phyloP scores from a whole-genome alignment of 73 alveolate genomes.

The Paramecium primaurelia region DNA sequence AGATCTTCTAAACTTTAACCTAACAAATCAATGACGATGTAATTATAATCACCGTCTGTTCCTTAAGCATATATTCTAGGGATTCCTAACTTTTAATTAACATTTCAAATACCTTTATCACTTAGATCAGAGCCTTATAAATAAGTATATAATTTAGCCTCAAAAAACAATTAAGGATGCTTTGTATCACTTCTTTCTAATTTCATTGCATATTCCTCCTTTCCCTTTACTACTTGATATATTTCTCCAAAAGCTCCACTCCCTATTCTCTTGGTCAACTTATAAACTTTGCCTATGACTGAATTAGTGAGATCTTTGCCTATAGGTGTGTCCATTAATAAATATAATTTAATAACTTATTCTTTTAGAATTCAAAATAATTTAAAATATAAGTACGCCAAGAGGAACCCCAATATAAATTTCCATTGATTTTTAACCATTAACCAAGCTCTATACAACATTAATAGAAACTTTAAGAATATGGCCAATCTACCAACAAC shows the following conservation, averaged over 20 bases:
- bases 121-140: constrained; percentile 41
- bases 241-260: constrained; percentile 90
- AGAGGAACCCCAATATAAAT: constrained; percentile 42
- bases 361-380: background rate
- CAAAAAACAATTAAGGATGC: constrained; percentile 61
- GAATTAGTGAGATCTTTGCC: constrained; percentile 37
- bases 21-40: constrained; percentile 82
- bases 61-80: constrained; percentile 63
- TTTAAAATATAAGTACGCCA: background rate
- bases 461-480: background rate
- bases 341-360: background rate
- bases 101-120: constrained; percentile 32
- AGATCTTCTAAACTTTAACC: constrained; percentile 91
- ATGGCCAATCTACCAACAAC: background rate
- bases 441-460: constrained; percentile 60
- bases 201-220: constrained; percentile 75
- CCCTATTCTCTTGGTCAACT: constrained; percentile 76
- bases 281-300: constrained; percentile 70
- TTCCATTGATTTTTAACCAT: constrained; percentile 19
- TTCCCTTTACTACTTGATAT: constrained; percentile 60
- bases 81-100: constrained; percentile 46
- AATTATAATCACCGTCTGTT: constrained; percentile 77
- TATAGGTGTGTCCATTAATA: constrained; percentile 27
- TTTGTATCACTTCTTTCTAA: constrained; percentile 68
- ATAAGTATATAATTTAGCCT: constrained; percentile 56